Evolutionary conservation across 495 filamentous ascomycete genomes (phyloP).

Genomic region (Annulohypoxylon maeteangense): DNA sequence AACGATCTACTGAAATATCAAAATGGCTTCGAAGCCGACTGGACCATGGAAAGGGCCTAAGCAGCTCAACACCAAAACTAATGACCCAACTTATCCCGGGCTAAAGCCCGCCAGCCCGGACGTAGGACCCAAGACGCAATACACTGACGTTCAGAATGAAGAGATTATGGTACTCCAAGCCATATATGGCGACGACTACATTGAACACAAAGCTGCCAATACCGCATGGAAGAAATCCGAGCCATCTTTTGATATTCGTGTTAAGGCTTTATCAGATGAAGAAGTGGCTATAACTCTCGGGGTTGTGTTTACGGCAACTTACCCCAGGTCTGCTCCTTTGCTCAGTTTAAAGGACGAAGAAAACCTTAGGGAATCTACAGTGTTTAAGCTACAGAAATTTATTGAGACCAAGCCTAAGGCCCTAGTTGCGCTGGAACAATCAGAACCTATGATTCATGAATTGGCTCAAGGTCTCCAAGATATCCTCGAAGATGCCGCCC

Average conservation of each 20-base stretch:
- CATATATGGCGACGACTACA: conserved; percentile 93
- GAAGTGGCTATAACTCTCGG: conserved; percentile 70
- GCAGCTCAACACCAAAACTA: conserved; percentile 50
- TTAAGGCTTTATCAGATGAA: conserved; percentile 76
- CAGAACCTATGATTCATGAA: conserved; percentile 90
- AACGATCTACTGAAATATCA: conserved; percentile 41
- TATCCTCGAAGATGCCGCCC: conserved; percentile 85
- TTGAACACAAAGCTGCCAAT: conserved; percentile 73
- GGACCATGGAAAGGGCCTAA: conserved; percentile 53
- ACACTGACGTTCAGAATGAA: conserved; percentile 84
- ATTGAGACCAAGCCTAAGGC: conserved; percentile 75
- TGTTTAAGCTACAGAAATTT: conserved; percentile 74
- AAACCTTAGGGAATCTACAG: conserved; percentile 70
- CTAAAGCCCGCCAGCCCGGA: conserved; percentile 52
- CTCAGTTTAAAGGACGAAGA: conserved; percentile 73
- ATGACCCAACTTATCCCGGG: conserved; percentile 54
- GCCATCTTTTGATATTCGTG: conserved; percentile 78
- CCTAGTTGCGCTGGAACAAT: conserved; percentile 65
- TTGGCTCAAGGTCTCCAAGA: conserved; percentile 86
- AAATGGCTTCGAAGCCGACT: conserved; percentile 59
- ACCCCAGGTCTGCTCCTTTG: conserved; percentile 86
- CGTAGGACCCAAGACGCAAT: conserved; percentile 65
- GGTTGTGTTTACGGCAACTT: conserved; percentile 87
- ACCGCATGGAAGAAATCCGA: conserved; percentile 94
- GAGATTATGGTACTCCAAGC: conserved; percentile 88